These are phyloP conservation scores for Psilocybe cyanescens DNA, from an alignment of 768 basidiomycete species.

Conservation along the genomic window DNA sequence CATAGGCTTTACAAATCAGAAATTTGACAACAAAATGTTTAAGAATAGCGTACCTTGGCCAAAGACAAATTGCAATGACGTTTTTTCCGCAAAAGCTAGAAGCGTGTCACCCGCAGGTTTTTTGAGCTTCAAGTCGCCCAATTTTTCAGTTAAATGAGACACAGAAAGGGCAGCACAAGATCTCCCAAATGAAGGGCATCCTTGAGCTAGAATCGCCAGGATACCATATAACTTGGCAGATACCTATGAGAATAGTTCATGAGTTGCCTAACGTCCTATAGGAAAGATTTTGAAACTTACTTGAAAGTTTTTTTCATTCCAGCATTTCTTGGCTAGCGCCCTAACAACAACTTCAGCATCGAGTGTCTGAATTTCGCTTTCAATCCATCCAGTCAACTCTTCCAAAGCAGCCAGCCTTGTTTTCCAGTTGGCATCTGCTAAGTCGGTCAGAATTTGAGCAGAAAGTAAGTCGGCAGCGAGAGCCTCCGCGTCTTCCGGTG, in stretches of 20 bases:
- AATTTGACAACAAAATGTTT: not conserved
- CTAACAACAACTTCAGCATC: slow-evolving; percentile 92
- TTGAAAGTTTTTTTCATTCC: slow-evolving; percentile 99
- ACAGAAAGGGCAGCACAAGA: slow-evolving; percentile 84
- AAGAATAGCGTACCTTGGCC: slow-evolving; percentile 66
- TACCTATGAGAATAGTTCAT: slow-evolving; percentile 56
- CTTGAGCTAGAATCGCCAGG: slow-evolving; percentile 71
- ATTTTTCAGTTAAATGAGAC: slow-evolving; percentile 86
- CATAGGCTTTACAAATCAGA: slow-evolving; percentile 66
- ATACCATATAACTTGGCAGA: slow-evolving; percentile 88
- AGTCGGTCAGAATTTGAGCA: slow-evolving; percentile 63
- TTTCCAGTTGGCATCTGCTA: slow-evolving; percentile 96
- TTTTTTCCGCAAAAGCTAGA: slow-evolving; percentile 85
- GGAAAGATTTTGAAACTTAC: slow-evolving; percentile 38
- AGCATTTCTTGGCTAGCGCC: slow-evolving; percentile 89
- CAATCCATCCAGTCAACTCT: slow-evolving; percentile 83
- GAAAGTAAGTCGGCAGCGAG: slow-evolving; percentile 79
- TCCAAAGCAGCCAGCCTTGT: slow-evolving; percentile 84
- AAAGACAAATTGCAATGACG: slow-evolving; percentile 92
- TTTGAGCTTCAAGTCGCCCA: slow-evolving; percentile 96
- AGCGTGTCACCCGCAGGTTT: slow-evolving; percentile 93
- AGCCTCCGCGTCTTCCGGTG: slow-evolving; percentile 89
- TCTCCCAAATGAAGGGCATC: slow-evolving; percentile 82
- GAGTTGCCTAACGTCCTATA: not conserved
- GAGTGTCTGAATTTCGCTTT: slow-evolving; percentile 61